phyloP scores from a whole-genome alignment of 805 yeast species.

The Candida chilensis region DNA sequence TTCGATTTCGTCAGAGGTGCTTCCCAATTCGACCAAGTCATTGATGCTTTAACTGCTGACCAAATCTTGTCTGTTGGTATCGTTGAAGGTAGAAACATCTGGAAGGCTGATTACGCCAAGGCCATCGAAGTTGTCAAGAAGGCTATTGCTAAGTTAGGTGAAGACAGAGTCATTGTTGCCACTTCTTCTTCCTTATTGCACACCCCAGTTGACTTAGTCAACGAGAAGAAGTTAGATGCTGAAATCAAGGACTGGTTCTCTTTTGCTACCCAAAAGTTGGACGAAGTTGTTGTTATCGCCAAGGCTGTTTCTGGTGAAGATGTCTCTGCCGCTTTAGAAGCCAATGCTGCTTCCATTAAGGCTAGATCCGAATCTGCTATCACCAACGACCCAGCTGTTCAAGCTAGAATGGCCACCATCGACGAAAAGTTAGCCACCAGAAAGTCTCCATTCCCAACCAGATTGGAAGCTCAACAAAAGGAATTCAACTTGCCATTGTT shows the following conservation, averaged over 20 bases:
- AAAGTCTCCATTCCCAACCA: conserved; percentile 75
- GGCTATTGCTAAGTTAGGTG: conserved; percentile 81
- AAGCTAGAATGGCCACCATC: conserved; percentile 73
- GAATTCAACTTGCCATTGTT: conserved; percentile 91
- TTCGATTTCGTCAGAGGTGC: conserved; percentile 94
- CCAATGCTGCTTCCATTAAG: conserved; percentile 78
- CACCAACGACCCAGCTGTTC: conserved; percentile 88
- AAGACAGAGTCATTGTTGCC: conserved; percentile 79
- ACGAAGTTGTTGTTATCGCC: conserved; percentile 86
- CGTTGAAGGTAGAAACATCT: conserved; percentile 98
- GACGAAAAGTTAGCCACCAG: conserved; percentile 75
- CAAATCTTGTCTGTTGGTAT: conserved; percentile 94
- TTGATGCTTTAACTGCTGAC: conserved; percentile 50
- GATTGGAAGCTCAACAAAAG: conserved; percentile 82
- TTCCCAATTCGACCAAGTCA: conserved; percentile 86
- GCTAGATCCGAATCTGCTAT: conserved; percentile 81
- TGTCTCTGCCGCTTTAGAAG: conserved; percentile 68
- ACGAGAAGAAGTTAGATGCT: conserved; percentile 85
- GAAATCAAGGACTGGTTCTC: conserved; percentile 97
- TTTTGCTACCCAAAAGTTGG: conserved; percentile 93
- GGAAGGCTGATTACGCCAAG: conserved; percentile 93
- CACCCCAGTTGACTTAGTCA: conserved; percentile 94
- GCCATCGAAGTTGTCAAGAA: conserved; percentile 75
- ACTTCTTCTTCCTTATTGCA: conserved; percentile 96
- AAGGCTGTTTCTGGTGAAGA: conserved; percentile 79